Base-by-base conservation (phyloP, 2,329 filamentous ascomycete species). In the Cryphonectria radicalis region DNA sequence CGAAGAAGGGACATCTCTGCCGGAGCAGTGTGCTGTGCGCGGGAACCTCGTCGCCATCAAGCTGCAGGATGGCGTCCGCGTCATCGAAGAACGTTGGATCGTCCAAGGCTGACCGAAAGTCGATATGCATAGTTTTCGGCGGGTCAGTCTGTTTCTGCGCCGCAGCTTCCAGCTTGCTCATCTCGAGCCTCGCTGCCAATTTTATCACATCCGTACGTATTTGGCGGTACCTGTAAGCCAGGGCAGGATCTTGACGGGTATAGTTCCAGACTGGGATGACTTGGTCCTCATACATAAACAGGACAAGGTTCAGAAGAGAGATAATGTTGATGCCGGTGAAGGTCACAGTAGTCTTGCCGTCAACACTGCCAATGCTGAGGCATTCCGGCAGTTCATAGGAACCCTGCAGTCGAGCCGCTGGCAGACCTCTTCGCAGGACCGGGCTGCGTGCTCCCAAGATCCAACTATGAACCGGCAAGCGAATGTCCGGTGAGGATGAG, bases 1-100 rank as follows among this genome's bases (percentile, higher is more conserved):
- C 86, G 74, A 99, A 99, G 85, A 98, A 99, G 0, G 94, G 94
- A 76, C 95, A 98, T 74, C 96, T 87, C 76, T 91, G 90, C 74
- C 94, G 95, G 50, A 98, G 80, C 4, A 98, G 81, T 5, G 90
- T 86, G 74, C 93, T 95, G 77, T 99, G 96, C 0, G 92, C 91
- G 19, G 85, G 83, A 46, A 94, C 82, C 40, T 91, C 91, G n/a
- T 89, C 88, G 32, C 91, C 92, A 72, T 93, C 89, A 14, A 98
- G 85, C 75, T 97, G 91, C 25, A 98, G 83, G 7, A 95, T 79
- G 8, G 94, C 87, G 79, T 99, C 95, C 3, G 90, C 92, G 77
- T 93, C 92, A 8, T 92, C 89, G 74, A 96, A 95, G 78, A 94
- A 97, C 0, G 82, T 80, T 0, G 86, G 81, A 70, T 97, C 91